Evolutionary conservation across 257 asterid species (phyloP).

Genomic region (Solanum acaule): DNA sequence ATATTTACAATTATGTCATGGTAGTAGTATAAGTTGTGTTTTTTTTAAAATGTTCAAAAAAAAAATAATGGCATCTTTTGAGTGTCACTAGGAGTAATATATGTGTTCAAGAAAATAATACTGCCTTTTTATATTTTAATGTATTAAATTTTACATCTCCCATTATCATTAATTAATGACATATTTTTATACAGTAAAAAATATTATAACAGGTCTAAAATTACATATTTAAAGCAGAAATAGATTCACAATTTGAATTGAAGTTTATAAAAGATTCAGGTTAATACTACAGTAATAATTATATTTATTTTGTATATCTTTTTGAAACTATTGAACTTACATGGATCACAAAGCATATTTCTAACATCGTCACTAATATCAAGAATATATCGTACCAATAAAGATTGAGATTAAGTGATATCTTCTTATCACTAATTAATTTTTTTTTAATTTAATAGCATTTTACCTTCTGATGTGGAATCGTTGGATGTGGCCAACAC

Average conservation of each 20-base stretch:
- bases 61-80: too few species aligned
- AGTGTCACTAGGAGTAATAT: too few species aligned
- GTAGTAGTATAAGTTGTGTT: background rate
- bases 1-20: too few species aligned
- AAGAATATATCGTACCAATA: background rate
- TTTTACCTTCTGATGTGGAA: background rate
- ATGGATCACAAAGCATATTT: background rate
- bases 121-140: background rate
- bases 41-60: background rate
- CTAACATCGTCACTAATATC: background rate
- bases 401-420: too few species aligned
- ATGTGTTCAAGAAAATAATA: background rate
- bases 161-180: background rate
- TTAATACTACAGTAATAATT: background rate
- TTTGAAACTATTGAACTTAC: background rate
- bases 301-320: background rate
- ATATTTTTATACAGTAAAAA: background rate
- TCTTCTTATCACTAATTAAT: rapidly evolving
- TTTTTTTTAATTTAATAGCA: too few species aligned
- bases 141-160: rapidly evolving
- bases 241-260: too few species aligned
- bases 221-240: background rate
- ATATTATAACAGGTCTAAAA: background rate
- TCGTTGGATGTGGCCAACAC: background rate
- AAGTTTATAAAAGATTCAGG: background rate